A percentile compares a stretch with the other conserved stretches of the same genome.
Conservation (phyloP, 2,329 filamentous ascomycete species). For the Phyllosticta paracitricarpa region DNA sequence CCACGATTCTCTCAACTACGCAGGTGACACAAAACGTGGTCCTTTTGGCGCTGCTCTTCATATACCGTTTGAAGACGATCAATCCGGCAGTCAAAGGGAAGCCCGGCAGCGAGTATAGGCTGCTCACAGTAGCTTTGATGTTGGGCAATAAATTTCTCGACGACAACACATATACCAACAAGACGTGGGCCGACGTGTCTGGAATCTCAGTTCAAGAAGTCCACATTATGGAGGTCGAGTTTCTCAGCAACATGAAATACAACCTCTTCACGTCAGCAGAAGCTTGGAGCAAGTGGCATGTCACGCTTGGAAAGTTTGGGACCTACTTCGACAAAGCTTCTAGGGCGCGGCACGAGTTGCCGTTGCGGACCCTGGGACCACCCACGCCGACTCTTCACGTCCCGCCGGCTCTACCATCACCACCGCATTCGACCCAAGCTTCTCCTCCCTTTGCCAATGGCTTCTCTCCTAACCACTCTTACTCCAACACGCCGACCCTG, state of each 20-base stretch:
- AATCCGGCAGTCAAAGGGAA: slow-evolving; percentile 86
- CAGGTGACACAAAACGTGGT: slow-evolving; percentile 96
- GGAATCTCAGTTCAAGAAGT: slow-evolving; percentile 90
- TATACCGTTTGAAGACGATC: slow-evolving; percentile 83
- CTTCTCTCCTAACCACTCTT: slow-evolving; percentile 34
- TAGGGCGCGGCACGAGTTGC: slow-evolving; percentile 32
- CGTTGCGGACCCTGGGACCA: slow-evolving; percentile 24
- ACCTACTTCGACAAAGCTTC: slow-evolving; percentile 70
- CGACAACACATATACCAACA: slow-evolving; percentile 98
- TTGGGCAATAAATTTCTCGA: slow-evolving; percentile 97
- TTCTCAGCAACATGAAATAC: slow-evolving; percentile 96
- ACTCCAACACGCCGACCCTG: slow-evolving; percentile 29
- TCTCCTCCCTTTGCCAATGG: slow-evolving; percentile 38
- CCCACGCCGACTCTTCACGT: slow-evolving; percentile 28
- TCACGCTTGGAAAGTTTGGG: slow-evolving; percentile 70
- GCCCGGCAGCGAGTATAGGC: slow-evolving; percentile 81
- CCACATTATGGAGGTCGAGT: slow-evolving; percentile 99
- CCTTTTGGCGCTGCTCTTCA: slow-evolving; percentile 77
- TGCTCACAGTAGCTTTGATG: slow-evolving; percentile 93
- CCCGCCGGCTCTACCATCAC: slow-evolving; percentile 40
- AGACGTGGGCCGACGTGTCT: slow-evolving; percentile 98
- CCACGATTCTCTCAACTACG: slow-evolving; percentile 80
- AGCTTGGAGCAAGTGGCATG: slow-evolving; percentile 82
- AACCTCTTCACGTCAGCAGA: slow-evolving; percentile 76
- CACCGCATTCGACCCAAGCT: slow-evolving; percentile 39